Evolutionary conservation across 2,329 filamentous ascomycete genomes (phyloP), one percentile per base, ranked within the genome.

Genomic region (Diaporthe amygdali): DNA sequence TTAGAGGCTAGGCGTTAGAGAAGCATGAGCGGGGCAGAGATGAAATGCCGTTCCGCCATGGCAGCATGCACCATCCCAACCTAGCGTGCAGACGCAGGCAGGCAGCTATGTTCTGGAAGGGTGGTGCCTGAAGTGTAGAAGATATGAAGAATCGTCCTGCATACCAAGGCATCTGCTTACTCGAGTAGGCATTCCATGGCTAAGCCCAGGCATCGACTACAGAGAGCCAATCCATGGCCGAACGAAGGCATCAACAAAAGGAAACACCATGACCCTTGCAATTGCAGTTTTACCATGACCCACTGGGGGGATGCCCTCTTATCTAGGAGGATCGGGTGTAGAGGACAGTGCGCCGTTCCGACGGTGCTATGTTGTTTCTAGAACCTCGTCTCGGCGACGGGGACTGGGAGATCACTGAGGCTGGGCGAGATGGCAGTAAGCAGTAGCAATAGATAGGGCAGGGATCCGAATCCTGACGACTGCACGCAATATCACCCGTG

Each of bases 391-490:
- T 17, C 30, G 44, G 30, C 12, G 59, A 46, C 44, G 30, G 44
- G 44, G 25, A 49, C 41, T 64, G 59, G 44, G 12, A 49, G 9
- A n/a, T 6, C 41, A 25, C 32, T 3, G 41, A 25, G 20, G 15
- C 30, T 14, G 55, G 55, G 37, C 55, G 37, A 61, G 37, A 61
- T 1, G 37, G 37, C 39, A 46, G 66, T 47, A 30, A 49, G 54
- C 64, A 67, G 49, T 54, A 67, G 47, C 37, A 10, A 49, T 6
- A 63, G 59, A 67, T 54, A 54, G 27, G 41, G 37, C 47, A 67
- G 51, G 64, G 64, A 67, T 67, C 6, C 22, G 34, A 22, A 67
- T 67, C 64, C 64, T 55, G 41, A 25, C 20, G 7, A 47, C 41
- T 47, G 56, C 14, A 37, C n/a, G 41, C 59, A 47, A 64, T 64